Base-by-base conservation (phyloP, 2,329 filamentous ascomycete genomes). In the Hymenoscyphus infarciens region DNA sequence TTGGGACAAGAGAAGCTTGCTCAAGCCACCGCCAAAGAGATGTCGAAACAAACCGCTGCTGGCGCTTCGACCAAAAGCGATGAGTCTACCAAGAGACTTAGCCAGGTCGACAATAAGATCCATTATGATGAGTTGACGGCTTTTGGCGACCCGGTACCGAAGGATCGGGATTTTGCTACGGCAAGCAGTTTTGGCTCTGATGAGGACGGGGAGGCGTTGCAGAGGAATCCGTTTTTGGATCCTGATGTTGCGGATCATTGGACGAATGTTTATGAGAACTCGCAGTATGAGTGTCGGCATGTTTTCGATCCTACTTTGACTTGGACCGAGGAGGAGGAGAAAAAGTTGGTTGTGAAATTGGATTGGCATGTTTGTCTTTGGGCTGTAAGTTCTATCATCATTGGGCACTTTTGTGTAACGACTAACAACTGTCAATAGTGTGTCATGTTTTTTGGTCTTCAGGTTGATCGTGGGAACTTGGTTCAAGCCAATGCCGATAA, bases 391-490 rank as follows among this genome's bases (percentile, higher is more conserved):
- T 49, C 15, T 45, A 11, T 22, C 19, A 11, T 22, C n/a, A 49
- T 13, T 22, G 2, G 5, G 3, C 22, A 25, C 7, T 11, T 25
- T 22, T 22, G 42, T 49, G 19, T 49, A 22, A 22, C 19, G 2
- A 49, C 42, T 49, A 22, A 49, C n/a, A 49, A 49, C 33, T 19
- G 11, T 15, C 8, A 15, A 35, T 31, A 60, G 58, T 60, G 58
- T 39, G 49, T 59, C 11, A 62, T 62, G 61, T 56, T 59, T 38
- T 62, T 59, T 38, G 56, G 25, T 0, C 76, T 88, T 3, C 84
- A 88, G 69, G 75, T 88, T 11, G 86, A 88, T 70, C 78, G 87
- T 57, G 84, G 85, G 57, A 89, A 88, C 68, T 75, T 88, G 70
- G 78, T 78, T 61, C 86, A 86, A 67, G 86, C 85, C 2, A 75